Base-by-base conservation (phyloP, 208 protist genomes). In the Crithidia expoeki region DNA sequence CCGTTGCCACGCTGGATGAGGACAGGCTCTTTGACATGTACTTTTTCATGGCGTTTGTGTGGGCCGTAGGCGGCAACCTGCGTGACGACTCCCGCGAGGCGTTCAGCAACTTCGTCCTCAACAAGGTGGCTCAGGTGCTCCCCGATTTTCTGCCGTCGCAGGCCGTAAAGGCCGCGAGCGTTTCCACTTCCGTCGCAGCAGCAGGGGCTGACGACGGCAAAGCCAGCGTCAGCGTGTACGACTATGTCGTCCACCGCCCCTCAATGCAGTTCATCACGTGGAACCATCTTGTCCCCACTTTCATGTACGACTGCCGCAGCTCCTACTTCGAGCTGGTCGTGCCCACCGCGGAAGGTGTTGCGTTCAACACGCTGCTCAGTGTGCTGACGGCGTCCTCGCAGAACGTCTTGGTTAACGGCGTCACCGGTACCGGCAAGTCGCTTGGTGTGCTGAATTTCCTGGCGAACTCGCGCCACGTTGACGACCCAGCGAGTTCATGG, bases 21-120 rank as follows among this genome's bases (percentile, higher is more conserved):
- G 69, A 80, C 33, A 75, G 87, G 7, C 73, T 97, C 52, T 90
- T 98, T 62, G 92, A 97, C 65, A 94, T 94, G 83, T 94, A 96
- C 76, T 98, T 98, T 74, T 59, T 98, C 6, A 99, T 99, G 88
- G 79, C 95, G 1, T 92, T 99, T 64, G 88, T 99, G 53, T 99
- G 98, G 98, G 85, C 95, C 10, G 65, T 99, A 27, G 98, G 98
- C 51, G 96, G 89, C 46, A 98, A 97, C 79, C 59, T 98, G 36
- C 88, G 86, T 57, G 97, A 97, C 68, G 76, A 87, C 50, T 80
- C 84, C 23, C 84, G 97, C 44, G 87, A 73, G n/a, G 52, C 64
- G 1, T 99, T 99, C 68, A 97, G 92, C 74, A n/a, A 71, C 23
- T 96, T 96, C 80, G 58, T 93, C 21, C 76, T 80, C 46, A 60